Base-by-base conservation (phyloP, 306 rosid genomes). In the Dryas octopetala region DNA sequence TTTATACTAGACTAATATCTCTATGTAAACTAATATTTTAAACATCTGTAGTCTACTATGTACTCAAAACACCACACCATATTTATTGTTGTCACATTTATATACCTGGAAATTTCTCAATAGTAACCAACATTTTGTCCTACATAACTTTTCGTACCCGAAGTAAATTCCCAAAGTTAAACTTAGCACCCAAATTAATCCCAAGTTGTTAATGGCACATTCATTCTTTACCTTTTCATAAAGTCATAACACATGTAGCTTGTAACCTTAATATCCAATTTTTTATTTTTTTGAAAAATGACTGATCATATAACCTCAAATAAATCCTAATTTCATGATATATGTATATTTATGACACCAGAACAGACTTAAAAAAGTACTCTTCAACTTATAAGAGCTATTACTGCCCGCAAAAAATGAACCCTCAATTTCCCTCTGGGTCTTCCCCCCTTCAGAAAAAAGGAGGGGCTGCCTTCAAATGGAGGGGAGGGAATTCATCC, bases 271-370 rank as follows among this genome's bases (percentile, higher is more conserved):
- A 23, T 23, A 23, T 23, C 23, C 23, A 23, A 23, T 23, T 23
- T 23, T 23, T 23, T 23, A 23, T 23, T 23, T 23, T 23, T 23
- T 23, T 23, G 23, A 23, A 23, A 23, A 23, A 23, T 23, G 23
- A 0, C 23, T 23, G 23, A 23, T 23, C 23, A 23, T 23, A 23
- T 23, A 23, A 23, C 23, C 23, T 23, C 23, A 23, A 23, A 23
- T 23, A 32, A n/a, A 23, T 23, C 14, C 14, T 49, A n/a, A 17
- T 41, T 63, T 26, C 19, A 12, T 13, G 59, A 28, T 12, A 32
- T 38, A 50, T 7, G 44, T 44, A 45, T 16, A 74, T 14, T 55
- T 14, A 55, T 16, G 75, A 63, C 74, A 75, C 44, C 82, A 58
- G 23, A 82, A 60, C 53, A 38, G 70, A 51, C 58, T 70, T 48